A percentile compares a stretch with the other conserved stretches of the same genome.
Conservation (phyloP, 495 filamentous ascomycete genomes). For the Haplographium delicatum region DNA sequence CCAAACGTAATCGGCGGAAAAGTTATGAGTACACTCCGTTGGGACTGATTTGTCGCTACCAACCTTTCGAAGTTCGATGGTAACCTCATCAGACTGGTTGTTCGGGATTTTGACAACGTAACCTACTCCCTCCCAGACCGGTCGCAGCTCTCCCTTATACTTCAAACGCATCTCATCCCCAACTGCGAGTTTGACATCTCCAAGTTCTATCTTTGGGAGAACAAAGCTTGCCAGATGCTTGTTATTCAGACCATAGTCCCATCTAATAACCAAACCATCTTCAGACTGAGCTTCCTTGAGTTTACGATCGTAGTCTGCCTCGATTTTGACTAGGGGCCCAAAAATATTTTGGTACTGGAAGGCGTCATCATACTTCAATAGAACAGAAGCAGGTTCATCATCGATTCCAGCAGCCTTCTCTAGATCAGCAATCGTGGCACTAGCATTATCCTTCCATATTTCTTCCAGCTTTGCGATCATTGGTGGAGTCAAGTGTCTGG, state of each 20-base stretch:
- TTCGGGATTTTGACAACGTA: constrained; percentile 99
- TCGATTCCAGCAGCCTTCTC: constrained; percentile 92
- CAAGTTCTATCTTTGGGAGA: constrained; percentile 93
- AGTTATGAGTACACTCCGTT: constrained; percentile 96
- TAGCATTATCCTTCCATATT: constrained; percentile 96
- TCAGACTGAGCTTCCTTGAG: constrained; percentile 97
- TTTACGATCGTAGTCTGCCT: constrained; percentile 99
- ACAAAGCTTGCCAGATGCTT: constrained; percentile 96
- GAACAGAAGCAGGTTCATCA: constrained; percentile 89
- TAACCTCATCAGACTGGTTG: constrained; percentile 98
- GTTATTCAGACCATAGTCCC: constrained; percentile 96
- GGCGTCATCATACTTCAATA: constrained; percentile 93
- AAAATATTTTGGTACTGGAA: constrained; percentile 99
- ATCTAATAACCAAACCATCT: constrained; percentile 87
- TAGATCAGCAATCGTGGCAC: constrained; percentile 83
- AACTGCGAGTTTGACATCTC: constrained; percentile 96
- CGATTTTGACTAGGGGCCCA: constrained; percentile 96
- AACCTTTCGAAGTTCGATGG: constrained; percentile 86
- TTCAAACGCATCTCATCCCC: constrained; percentile 98
- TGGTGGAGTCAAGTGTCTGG: constrained; percentile 87
- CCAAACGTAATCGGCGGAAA: constrained; percentile 98
- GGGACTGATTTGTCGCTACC: constrained; percentile 91
- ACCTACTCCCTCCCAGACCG: constrained; percentile 95
- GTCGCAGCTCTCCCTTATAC: constrained; percentile 90
- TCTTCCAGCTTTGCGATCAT: constrained; percentile 97